Percentiles rank a stretch among this genome's conserved stretches.
Conservation (phyloP, 768 basidiomycete species). For the Fomitopsis pulvina region DNA sequence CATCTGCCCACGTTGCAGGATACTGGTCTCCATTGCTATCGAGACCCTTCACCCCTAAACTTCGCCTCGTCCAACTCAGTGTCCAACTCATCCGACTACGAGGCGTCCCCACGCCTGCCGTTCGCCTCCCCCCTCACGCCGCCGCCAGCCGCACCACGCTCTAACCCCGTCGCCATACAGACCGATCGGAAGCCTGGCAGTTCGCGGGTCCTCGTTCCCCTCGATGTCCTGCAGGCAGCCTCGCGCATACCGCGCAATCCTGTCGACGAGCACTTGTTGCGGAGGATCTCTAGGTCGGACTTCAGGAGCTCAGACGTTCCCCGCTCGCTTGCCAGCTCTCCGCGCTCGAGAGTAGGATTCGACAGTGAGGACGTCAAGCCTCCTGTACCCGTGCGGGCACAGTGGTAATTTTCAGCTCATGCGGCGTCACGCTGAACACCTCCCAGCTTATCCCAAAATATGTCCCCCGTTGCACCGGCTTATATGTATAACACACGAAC, state of each 20-base stretch:
- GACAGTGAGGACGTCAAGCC: slow-evolving; percentile 13
- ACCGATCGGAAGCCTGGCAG: slow-evolving; percentile 2
- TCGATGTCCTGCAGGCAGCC: slow-evolving; percentile 52
- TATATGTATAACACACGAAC: neutral
- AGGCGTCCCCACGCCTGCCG: slow-evolving; percentile 5
- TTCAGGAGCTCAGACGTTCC: slow-evolving; percentile 6
- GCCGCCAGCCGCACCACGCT: slow-evolving; percentile 5
- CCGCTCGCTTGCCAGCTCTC: slow-evolving; percentile 3
- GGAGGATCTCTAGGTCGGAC: slow-evolving; percentile 34
- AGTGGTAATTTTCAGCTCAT: too few species aligned
- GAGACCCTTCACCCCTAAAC: slow-evolving; percentile 22
- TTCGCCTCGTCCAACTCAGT: slow-evolving; percentile 19
- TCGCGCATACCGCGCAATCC: slow-evolving; percentile 54
- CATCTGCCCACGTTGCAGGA: slow-evolving; percentile 6
- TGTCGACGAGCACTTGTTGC: slow-evolving; percentile 56
- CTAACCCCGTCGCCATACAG: slow-evolving; percentile 5
- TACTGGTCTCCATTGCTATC: slow-evolving; percentile 9
- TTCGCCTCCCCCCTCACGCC: slow-evolving; percentile 15
- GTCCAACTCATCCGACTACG: slow-evolving; percentile 9
- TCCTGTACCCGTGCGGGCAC: slow-evolving; percentile 5
- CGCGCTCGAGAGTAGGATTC: neutral
- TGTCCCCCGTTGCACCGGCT: neutral
- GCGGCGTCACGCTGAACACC: too few species aligned
- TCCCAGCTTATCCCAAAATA: too few species aligned
- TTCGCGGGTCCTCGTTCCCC: slow-evolving; percentile 43